Percentiles rank a stretch among this genome's conserved stretches.
These are phyloP conservation scores for Trichoderma sp. DNA, from an alignment of 2,329 filamentous ascomycete species.

Conservation along the genomic window DNA sequence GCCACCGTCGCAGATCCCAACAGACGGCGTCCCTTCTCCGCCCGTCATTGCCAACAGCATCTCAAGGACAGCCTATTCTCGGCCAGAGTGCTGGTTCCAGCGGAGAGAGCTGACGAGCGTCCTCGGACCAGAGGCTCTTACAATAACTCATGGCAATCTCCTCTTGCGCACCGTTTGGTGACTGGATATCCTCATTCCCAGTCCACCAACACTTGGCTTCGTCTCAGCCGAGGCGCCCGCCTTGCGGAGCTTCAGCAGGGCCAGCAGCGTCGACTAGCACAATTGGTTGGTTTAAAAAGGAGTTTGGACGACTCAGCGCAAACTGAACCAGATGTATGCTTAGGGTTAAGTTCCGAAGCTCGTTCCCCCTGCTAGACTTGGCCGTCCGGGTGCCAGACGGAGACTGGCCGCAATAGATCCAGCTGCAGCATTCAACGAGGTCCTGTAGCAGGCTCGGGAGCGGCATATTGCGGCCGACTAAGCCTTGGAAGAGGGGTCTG, in stretches of 20 bases:
- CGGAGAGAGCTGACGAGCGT: constrained; percentile 72
- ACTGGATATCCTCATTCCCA: constrained; percentile 59
- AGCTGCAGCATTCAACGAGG: constrained; percentile 52
- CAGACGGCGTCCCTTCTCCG: constrained; percentile 33
- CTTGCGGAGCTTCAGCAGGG: constrained; percentile 50
- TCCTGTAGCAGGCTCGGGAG: constrained; percentile 64
- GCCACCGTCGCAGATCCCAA: constrained; percentile 9
- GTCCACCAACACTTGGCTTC: constrained; percentile 48
- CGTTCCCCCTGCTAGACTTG: constrained; percentile 58
- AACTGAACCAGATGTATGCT: constrained; percentile 73
- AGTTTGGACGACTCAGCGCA: constrained; percentile 71
- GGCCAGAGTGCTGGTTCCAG: constrained; percentile 65
- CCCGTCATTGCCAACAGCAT: constrained; percentile 36
- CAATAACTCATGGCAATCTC: constrained; percentile 72
- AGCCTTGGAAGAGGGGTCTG: constrained; percentile 46
- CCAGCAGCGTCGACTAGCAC: constrained; percentile 38
- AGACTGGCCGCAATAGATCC: constrained; percentile 45
- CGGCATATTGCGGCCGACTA: constrained; percentile 53
- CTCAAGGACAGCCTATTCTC: constrained; percentile 44
- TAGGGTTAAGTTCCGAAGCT: constrained; percentile 97
- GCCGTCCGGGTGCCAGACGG: constrained; percentile 45
- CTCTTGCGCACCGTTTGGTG: constrained; percentile 57
- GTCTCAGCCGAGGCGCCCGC: constrained; percentile 43
- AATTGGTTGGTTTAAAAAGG: constrained; percentile 61
- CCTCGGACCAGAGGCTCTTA: constrained; percentile 73